Conservation (phyloP, 768 basidiomycete species). For the Dacryopinax spathularia region DNA sequence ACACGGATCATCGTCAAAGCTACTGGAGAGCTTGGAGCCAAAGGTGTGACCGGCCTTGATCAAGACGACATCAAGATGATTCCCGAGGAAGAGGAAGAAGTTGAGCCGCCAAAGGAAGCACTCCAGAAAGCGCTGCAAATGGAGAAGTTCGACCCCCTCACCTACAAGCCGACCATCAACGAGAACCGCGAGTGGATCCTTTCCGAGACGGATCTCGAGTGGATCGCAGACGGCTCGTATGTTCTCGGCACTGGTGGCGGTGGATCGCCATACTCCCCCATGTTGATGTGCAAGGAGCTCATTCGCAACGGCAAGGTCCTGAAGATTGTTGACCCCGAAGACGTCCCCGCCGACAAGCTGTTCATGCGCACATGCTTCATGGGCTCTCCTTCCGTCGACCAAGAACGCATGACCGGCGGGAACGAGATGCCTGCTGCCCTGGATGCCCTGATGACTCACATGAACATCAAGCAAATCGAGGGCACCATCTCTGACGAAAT, state of each 20-base stretch:
- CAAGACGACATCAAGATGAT: constrained; percentile 5
- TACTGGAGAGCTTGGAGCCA: constrained; percentile 34
- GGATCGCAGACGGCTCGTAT: constrained; percentile 49
- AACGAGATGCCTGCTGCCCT: constrained; percentile 12
- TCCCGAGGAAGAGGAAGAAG: constrained; percentile 4
- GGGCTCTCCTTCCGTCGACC: constrained; percentile 18
- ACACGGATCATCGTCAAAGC: constrained; percentile 47
- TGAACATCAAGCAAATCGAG: constrained; percentile 14
- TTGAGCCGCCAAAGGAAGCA: neutral
- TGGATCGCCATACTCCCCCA: constrained; percentile 41
- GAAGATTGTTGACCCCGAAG: constrained; percentile 33
- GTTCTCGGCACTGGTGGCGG: constrained; percentile 52
- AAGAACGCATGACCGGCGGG: constrained; percentile 9
- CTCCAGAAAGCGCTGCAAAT: neutral
- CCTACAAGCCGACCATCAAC: constrained; percentile 28
- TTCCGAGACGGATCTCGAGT: constrained; percentile 36
- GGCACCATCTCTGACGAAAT: constrained; percentile 25
- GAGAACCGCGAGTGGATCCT: constrained; percentile 32
- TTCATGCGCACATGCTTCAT: constrained; percentile 31
- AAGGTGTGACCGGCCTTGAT: neutral
- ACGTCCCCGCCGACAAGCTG: constrained; percentile 31
- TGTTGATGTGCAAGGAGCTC: constrained; percentile 36
- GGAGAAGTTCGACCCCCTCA: constrained; percentile 20
- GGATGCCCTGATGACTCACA: constrained; percentile 15
- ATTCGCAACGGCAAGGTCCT: constrained; percentile 36